Conservation (phyloP, 176 grass and related monocot species). For the Lolium perenne region DNA sequence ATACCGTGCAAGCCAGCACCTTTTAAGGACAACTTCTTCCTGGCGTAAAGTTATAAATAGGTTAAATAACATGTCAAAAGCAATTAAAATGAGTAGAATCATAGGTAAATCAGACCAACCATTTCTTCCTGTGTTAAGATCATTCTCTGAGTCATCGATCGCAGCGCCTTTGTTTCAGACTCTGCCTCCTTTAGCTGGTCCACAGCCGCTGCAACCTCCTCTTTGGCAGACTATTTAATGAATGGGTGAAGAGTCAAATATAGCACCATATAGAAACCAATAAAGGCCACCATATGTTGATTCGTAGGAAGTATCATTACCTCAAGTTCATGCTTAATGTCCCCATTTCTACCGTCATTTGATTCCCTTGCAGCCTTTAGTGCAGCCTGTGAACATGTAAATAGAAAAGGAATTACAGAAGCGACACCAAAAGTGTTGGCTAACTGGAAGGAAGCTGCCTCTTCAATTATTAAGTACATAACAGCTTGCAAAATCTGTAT, state of each 20-base stretch:
- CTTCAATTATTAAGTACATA: constrained; percentile 5
- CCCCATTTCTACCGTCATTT: constrained; percentile 84
- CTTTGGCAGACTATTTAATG: constrained; percentile 73
- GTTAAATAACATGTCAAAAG: constrained; percentile 44
- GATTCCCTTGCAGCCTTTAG: constrained; percentile 82
- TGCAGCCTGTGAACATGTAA: constrained; percentile 61
- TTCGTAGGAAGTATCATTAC: constrained; percentile 45
- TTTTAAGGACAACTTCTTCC: constrained; percentile 98
- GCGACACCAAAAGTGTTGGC: background rate
- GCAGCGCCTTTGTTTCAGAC: constrained; percentile 76
- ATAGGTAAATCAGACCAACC: constrained; percentile 60
- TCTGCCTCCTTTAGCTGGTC: constrained; percentile 84
- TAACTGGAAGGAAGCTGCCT: constrained; percentile 10
- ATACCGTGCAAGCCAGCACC: constrained; percentile 99
- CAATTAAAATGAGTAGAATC: constrained; percentile 19
- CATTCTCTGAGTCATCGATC: constrained; percentile 95
- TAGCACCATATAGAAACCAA: constrained; percentile 27
- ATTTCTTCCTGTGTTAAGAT: constrained; percentile 95
- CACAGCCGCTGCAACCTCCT: constrained; percentile 65
- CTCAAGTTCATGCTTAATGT: constrained; percentile 86
- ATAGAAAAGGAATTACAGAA: constrained; percentile 31
- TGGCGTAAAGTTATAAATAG: constrained; percentile 52
- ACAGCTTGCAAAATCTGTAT: constrained; percentile 28
- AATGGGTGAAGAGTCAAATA: constrained; percentile 31
- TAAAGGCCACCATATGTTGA: constrained; percentile 27